Conservation (phyloP, 176 grass and related monocot species). For the Eleusine coracana region DNA sequence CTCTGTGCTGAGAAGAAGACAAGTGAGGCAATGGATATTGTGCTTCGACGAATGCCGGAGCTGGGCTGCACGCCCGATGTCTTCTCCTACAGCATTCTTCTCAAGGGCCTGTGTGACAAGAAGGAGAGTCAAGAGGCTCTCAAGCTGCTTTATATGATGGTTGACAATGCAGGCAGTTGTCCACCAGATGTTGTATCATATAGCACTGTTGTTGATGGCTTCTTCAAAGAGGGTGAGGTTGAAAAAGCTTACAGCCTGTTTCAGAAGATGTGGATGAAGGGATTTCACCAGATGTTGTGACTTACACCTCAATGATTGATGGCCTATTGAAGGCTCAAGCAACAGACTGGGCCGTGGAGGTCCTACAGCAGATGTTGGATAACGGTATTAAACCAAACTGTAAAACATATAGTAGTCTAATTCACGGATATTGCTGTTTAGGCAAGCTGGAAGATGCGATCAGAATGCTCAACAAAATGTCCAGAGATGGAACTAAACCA, state of each 20-base stretch:
- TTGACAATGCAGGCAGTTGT: neutral
- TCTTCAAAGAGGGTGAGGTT: constrained; percentile 14
- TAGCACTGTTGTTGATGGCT: constrained; percentile 10
- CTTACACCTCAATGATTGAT: constrained; percentile 29
- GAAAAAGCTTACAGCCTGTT: constrained; percentile 10
- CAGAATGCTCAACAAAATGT: constrained; percentile 28
- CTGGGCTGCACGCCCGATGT: neutral
- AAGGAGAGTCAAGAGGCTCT: constrained; percentile 18
- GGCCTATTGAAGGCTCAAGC: constrained; percentile 14
- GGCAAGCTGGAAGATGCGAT: neutral
- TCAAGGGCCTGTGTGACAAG: constrained; percentile 31
- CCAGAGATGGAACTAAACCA: neutral
- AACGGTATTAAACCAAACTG: constrained; percentile 4
- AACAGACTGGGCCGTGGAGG: neutral
- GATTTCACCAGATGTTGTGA: constrained; percentile 9
- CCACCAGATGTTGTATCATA: constrained; percentile 26
- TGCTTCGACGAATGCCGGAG: neutral
- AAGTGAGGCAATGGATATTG: neutral
- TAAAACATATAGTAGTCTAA: neutral
- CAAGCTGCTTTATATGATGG: constrained; percentile 37
- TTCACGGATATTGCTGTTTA: constrained; percentile 9
- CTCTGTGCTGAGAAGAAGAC: neutral
- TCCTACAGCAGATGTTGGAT: constrained; percentile 19
- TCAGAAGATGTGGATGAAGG: neutral
- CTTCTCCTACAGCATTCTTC: neutral